phyloP scores from a whole-genome alignment of 1,284 basidiomycete genomes.

The Gymnopus androsaceus region DNA sequence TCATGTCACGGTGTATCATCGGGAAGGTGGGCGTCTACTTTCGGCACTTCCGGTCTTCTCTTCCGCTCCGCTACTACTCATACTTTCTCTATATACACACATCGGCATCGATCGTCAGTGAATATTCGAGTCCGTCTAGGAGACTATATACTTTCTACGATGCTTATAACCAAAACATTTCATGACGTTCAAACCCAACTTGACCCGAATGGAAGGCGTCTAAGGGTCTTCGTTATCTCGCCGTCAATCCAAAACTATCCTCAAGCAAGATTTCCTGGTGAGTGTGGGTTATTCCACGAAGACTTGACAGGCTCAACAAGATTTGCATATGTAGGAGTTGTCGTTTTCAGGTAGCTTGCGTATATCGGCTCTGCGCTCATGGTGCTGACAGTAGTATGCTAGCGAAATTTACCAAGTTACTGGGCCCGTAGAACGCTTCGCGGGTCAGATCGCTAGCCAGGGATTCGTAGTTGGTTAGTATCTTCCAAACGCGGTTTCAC shows the following conservation, averaged over 20 bases:
- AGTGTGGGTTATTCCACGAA: conserved; percentile 8
- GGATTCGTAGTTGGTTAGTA: conserved; percentile 75
- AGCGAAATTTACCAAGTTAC: conserved; percentile 89
- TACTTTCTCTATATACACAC: no score
- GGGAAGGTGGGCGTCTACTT: no score
- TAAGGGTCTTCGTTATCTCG: conserved; percentile 78
- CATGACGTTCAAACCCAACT: conserved; percentile 75
- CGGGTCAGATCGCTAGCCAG: conserved; percentile 89
- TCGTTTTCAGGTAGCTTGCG: conserved; percentile 69
- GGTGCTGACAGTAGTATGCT: not conserved
- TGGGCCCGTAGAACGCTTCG: conserved; percentile 86
- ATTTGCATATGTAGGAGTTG: conserved; percentile 53
- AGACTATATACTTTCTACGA: no score
- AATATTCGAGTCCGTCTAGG: no score
- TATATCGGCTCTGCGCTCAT: not conserved
- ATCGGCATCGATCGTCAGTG: no score
- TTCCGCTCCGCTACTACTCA: no score
- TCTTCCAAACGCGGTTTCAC: conserved; percentile 1
- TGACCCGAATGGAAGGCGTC: conserved; percentile 61
- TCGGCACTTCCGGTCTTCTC: no score
- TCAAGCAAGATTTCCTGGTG: conserved; percentile 81
- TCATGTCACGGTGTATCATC: no score
- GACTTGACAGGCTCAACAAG: conserved; percentile 2
- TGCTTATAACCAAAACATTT: conserved; percentile 82
- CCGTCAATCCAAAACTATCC: conserved; percentile 74